These are phyloP conservation scores for Papiliotrema laurentii DNA, from an alignment of 1,284 basidiomycete species.

Conservation along the genomic window DNA sequence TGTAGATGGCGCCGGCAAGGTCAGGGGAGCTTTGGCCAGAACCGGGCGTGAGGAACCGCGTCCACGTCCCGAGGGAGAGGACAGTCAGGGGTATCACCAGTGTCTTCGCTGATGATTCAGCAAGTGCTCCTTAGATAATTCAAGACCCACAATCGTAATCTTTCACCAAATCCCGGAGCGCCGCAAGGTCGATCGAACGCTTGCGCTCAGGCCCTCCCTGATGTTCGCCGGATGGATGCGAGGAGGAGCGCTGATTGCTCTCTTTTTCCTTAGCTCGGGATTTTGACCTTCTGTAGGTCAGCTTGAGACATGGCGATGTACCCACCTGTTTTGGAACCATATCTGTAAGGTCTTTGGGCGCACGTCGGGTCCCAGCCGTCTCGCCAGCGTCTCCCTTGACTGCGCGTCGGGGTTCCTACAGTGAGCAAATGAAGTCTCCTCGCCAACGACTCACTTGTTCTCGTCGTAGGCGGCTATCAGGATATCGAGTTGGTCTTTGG, in stretches of 20 bases:
- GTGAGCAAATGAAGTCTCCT: neutral
- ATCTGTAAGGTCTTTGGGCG: conserved; percentile 33
- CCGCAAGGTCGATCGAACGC: conserved; percentile 8
- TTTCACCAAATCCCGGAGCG: conserved; percentile 6
- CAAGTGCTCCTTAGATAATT: neutral
- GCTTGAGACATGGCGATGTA: neutral
- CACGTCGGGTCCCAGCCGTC: conserved; percentile 23
- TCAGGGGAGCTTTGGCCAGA: conserved; percentile 15
- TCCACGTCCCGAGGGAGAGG: conserved; percentile 28
- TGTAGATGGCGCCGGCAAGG: conserved; percentile 16
- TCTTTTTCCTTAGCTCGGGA: conserved; percentile 31
- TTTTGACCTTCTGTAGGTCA: conserved; percentile 24
- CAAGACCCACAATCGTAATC: conserved; percentile 12
- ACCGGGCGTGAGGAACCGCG: conserved; percentile 29
- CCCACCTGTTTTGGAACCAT: conserved; percentile 39
- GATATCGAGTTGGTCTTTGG: conserved; percentile 30
- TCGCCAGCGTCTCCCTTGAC: conserved; percentile 23
- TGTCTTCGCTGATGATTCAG: conserved; percentile 14
- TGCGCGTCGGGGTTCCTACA: conserved; percentile 29
- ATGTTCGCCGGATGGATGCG: too few relatives aligned
- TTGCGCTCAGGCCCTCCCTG: neutral
- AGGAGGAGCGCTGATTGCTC: too few relatives aligned
- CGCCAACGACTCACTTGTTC: conserved; percentile 23
- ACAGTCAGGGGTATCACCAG: conserved; percentile 23
- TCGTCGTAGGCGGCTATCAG: conserved; percentile 26